Evolutionary conservation across 2,329 filamentous ascomycete genomes (phyloP), one percentile per base, ranked within the genome.

Genomic region (Verticillium dahliae): DNA sequence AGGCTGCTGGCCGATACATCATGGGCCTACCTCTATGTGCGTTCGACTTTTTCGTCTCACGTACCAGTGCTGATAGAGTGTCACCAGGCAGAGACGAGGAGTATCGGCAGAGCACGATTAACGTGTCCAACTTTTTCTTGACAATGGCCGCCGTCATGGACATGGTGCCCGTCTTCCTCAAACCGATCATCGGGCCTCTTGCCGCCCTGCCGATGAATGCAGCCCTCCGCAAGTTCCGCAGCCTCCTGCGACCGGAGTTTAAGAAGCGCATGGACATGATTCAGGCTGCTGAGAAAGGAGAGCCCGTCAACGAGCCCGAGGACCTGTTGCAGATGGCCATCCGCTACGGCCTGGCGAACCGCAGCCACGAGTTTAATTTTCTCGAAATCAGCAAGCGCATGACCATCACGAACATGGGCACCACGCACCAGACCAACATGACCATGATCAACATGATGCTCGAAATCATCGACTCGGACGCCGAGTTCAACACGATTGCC

Each of bases 251-350:
- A 1, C 71, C 71, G 4, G 57, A 70, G 0, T 67, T 65, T 57
- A 38, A 63, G 38, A 63, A 66, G n/a, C 71, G 68, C 2, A 60
- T 70, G 33, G 66, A 69, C 22, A 59, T 61, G 18, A 65, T 69
- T 10, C 63, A 70, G 22, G 58, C 62, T 9, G 18, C 45, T n/a
- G 45, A 52, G 18, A 52, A 52, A 18, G 39, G 58, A 62, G 0
- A 62, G 64, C 2, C 58, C 7, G 45, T 68, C 9, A 56, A 65
- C 15, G 69, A 70, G 7, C 75, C 75, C 0, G 68, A 72, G 13
- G 78, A 80, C 45, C 71, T 73, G 18, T 56, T 80, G 2, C 77
- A 79, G 63, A 74, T 76, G 67, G 78, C 80, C 73, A 62, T 79
- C 3, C 69, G 70, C 4, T 78, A 70, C 56, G 78, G 73, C 1